Evolutionary conservation across 495 filamentous ascomycete genomes (phyloP), one percentile per base, ranked within the genome.

Genomic region (Penicillium paxilli): DNA sequence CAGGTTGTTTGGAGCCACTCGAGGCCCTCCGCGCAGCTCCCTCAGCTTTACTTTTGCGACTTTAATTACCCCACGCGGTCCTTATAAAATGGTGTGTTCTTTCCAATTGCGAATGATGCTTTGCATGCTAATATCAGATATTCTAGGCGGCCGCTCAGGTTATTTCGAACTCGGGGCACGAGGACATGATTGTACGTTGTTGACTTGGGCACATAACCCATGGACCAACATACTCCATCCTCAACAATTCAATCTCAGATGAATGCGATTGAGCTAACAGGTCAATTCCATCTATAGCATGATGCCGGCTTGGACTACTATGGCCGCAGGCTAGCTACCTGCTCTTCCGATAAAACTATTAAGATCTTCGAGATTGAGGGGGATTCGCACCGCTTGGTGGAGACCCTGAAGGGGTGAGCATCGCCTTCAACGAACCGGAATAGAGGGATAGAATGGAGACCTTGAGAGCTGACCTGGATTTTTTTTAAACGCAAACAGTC

Each of bases 301-400:
- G 94, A 98, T 83, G 94, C 93, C 49, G 91, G 92, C 49, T 86
- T 99, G 58, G 95, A 99, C 71, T 98, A 98, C 76, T 99, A 98
- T 73, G 94, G 94, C 62, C 87, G 94, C 55, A 87, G 93, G 60
- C 85, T 99, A 64, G 94, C 94, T 55, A 99, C 94, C 61, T 98
- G 94, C 72, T 96, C 92, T 19, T 96, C 92, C 50, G 94, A 99
- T 73, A 91, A 91, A 69, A 98, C 93, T 44, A 95, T 99, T 78
- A 98, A 97, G 76, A 96, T 99, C 69, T 99, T 97, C 64, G 94
- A 98, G 76, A 88, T 98, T 46, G 94, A 98, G 71, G 91, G 92
- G 57, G 91, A 96, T 65, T 83, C 88, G 59, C 94, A 99, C 72
- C 82, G 90, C 44, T 75, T 98, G 47, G 86, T 88, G 21, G 94